Base-by-base conservation (phyloP, 352 stramenopile species). In the Hyaloperonospora brassicae region DNA sequence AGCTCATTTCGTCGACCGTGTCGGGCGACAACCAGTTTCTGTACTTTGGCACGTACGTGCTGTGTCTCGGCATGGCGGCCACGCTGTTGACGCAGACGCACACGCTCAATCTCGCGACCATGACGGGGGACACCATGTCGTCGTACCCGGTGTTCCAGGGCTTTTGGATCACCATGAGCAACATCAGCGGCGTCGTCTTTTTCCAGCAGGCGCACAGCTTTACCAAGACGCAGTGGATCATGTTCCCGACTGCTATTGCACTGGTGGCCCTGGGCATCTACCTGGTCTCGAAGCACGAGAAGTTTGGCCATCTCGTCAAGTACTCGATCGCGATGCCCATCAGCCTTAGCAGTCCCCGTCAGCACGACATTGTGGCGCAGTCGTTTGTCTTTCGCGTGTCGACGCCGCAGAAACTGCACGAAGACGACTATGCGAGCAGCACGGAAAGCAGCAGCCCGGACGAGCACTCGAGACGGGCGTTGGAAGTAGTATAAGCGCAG, bases 251-350 rank as follows among this genome's bases (percentile, higher is more conserved):
- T 34, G 84, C 84, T 8, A 81, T 94, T 43, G 36, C 70, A 10
- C 62, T 88, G n/a, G 84, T 91, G 52, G 60, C 87, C 21, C 35
- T 84, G 7, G 84, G 84, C 23, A 91, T 93, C 48, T 85, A 65
- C 54, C 67, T 93, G 3, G 70, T 93, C 25, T 86, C 84, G 22
- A 93, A 93, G 65, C 84, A 93, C 60, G 71, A 93, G 64, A 93
- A 93, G 64, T 91, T 91, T 44, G 84, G 84, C 56, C 91, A 90
- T 64, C 74, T 78, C 55, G 73, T 93, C 68, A 93, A 93, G 71
- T 93, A 93, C 68, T 87, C 79, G 41, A 78, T 93, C 57, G 84
- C 84, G 7, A 90, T 93, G 84, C 84, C 84, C 25, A 87, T 93
- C 62, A 89, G 76, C 39, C 68, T 93, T 49, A 91, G 84, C 78